Evolutionary conservation across 371 early-diverging fungal genomes (phyloP), one percentile per base, ranked within the genome.

Genomic region (Antonospora locustae): DNA sequence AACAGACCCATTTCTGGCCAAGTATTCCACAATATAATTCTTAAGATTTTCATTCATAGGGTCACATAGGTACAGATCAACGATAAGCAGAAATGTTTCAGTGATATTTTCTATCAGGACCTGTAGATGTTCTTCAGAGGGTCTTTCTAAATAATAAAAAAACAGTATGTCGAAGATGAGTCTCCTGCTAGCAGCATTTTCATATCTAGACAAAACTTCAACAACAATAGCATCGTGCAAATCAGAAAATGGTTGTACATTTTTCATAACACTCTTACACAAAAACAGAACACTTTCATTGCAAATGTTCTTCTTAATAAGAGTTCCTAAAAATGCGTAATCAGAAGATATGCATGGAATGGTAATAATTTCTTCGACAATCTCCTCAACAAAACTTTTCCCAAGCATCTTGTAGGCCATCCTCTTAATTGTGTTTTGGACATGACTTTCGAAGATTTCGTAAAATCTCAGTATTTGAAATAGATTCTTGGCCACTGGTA

Each of bases 151-250:
- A 36, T 16, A 36, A 12, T 16, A 16, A 12, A 12, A 16, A 16
- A 12, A 16, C 36, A n/a, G n/a, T n/a, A n/a, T n/a, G n/a, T n/a
- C n/a, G n/a, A n/a, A n/a, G n/a, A n/a, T n/a, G n/a, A n/a, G n/a
- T n/a, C n/a, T n/a, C n/a, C n/a, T n/a, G n/a, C n/a, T n/a, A n/a
- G n/a, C n/a, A n/a, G n/a, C n/a, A n/a, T n/a, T n/a, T n/a, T n/a
- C n/a, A n/a, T n/a, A n/a, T n/a, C n/a, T n/a, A n/a, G n/a, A n/a
- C 9, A 56, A 50, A 1, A 66, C 61, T 46, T 66, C 66, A 20
- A 50, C 49, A 3, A 61, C 16, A 23, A 66, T 66, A 4, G 66
- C 66, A 14, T 54, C 46, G 7, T 60, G 60, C 2, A 66, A 38
- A 12, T 39, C 2, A 25, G 46, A 16, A 5, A 41, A n/a, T 3